A percentile compares a stretch with the other conserved stretches of the same genome.
These are phyloP conservation scores for Fusarium brachygibbosum DNA, from an alignment of 2,329 filamentous ascomycete species.

Conservation along the genomic window DNA sequence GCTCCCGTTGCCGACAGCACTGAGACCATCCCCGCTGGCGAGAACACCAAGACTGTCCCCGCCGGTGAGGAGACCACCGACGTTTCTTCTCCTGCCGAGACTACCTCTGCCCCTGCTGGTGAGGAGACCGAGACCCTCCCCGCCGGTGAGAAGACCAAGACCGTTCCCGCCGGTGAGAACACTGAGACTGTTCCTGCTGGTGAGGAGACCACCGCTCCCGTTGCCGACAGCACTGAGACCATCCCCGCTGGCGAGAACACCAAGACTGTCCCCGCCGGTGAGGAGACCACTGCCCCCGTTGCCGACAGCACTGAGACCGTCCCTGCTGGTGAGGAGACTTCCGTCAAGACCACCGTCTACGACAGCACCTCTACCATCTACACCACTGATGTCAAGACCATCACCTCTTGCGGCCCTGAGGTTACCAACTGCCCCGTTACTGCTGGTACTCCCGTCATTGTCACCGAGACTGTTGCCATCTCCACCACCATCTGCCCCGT, in stretches of 20 bases:
- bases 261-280: constrained; percentile 26
- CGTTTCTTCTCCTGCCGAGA: constrained; percentile 1
- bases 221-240: neutral
- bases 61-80: constrained; percentile 19
- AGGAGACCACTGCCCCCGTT: constrained; percentile 14
- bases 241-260: constrained; percentile 9
- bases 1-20: no score
- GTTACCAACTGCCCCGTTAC: constrained; percentile 66
- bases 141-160: constrained; percentile 22
- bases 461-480: constrained; percentile 68
- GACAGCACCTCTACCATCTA: constrained; percentile 64
- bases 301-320: constrained; percentile 26
- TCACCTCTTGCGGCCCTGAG: constrained; percentile 63
- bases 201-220: constrained; percentile 21
- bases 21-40: constrained; percentile 15
- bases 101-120: constrained; percentile 24
- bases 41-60: constrained; percentile 26
- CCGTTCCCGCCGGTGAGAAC: constrained; percentile 25
- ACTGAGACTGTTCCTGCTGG: constrained; percentile 31
- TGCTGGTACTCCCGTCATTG: constrained; percentile 59
- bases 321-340: constrained; percentile 32
- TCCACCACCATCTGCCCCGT: constrained; percentile 74
- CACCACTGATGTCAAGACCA: constrained; percentile 63
- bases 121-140: constrained; percentile 27
- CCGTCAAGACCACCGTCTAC: constrained; percentile 54